These are phyloP conservation scores for Globisporangium spinosum DNA, from an alignment of 352 stramenopile species.

Conservation along the genomic window DNA sequence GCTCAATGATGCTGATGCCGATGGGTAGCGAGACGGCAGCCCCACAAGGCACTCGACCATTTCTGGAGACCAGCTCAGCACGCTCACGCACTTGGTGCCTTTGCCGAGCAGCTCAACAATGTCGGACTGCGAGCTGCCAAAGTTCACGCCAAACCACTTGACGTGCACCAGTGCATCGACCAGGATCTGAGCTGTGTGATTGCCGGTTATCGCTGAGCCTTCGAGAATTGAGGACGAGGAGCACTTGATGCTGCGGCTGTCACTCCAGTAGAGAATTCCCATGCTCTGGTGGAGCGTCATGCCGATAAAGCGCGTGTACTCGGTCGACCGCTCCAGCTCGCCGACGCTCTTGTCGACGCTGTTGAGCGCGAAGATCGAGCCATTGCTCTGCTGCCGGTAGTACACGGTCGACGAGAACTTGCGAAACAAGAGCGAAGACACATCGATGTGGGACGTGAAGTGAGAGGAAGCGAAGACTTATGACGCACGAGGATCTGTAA, in stretches of 20 bases:
- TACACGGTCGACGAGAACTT: constrained; percentile 56
- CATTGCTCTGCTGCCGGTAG: constrained; percentile 46
- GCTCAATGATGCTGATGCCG: constrained; percentile 3
- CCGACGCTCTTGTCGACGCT: constrained; percentile 29
- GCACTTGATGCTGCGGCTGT: constrained; percentile 41
- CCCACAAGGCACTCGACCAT: constrained; percentile 58
- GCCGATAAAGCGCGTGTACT: constrained; percentile 44
- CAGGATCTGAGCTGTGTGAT: constrained; percentile 16
- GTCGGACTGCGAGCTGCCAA: constrained; percentile 28
- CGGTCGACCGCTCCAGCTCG: constrained; percentile 33
- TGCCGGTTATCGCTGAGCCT: background rate
- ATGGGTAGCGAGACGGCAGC: constrained; percentile 27
- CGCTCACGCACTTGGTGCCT: constrained; percentile 35
- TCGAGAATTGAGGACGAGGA: constrained; percentile 9
- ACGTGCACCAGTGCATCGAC: constrained; percentile 42
- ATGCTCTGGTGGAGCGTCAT: constrained; percentile 36
- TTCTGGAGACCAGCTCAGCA: constrained; percentile 36
- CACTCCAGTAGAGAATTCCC: constrained; percentile 53
- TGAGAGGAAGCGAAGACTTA: background rate
- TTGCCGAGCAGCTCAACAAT: constrained; percentile 39
- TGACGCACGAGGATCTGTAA: background rate
- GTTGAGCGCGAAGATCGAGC: constrained; percentile 55
- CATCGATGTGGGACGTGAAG: background rate
- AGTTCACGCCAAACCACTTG: constrained; percentile 57
- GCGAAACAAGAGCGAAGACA: background rate